Evolutionary conservation across 1,139 yeast species (phyloP), one percentile per base, ranked within the genome.

Genomic region (Diutina neorugosa): DNA sequence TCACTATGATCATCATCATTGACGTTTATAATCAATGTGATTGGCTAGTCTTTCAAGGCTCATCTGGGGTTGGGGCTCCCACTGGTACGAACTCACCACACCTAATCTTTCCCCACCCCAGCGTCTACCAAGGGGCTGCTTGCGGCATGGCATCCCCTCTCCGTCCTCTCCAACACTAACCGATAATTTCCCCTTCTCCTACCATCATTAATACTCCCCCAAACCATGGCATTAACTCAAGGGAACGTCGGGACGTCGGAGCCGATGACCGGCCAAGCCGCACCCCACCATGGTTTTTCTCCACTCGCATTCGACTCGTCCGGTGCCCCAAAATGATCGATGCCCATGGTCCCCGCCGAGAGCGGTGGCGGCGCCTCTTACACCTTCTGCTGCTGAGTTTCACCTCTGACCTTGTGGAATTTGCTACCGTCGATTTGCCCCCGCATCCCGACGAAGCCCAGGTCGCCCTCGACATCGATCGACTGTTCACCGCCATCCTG

Each of bases 401-500:
- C 14, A 14, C 50, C 31, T 5, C 37, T 11, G 51, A 40, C 21
- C 19, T 34, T 8, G 27, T 40, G 7, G 41, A 31, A 8, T 40
- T 49, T n/a, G 12, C 51, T n/a, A 20, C 43, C 14, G 37, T 40
- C 12, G 51, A 49, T 11, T 18, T 34, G 5, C 44, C 44, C 8
- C 44, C 51, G 19, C 43, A 34, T 16, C 51, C 67, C 49, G 97
- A 90, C 62, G 93, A 86, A 63, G 79, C 77, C 18, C 98, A 93
- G 66, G 90, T 90, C 1, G 66, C 69, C 53, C 74, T 89, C 54
- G 98, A 91, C 66, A 84, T 88, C 6, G 78, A 80, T 27, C 68
- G 98, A 47, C 81, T 95, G 12, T 86, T 84, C 62, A 73, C 80
- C 1, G 65, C 50, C 37, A 25, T 46, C 71, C 44, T 64, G 69